A percentile compares a stretch with the other conserved stretches of the same genome.
These are phyloP conservation scores for Gymnopilus junonius DNA, from an alignment of 768 basidiomycete genomes.

Conservation along the genomic window DNA sequence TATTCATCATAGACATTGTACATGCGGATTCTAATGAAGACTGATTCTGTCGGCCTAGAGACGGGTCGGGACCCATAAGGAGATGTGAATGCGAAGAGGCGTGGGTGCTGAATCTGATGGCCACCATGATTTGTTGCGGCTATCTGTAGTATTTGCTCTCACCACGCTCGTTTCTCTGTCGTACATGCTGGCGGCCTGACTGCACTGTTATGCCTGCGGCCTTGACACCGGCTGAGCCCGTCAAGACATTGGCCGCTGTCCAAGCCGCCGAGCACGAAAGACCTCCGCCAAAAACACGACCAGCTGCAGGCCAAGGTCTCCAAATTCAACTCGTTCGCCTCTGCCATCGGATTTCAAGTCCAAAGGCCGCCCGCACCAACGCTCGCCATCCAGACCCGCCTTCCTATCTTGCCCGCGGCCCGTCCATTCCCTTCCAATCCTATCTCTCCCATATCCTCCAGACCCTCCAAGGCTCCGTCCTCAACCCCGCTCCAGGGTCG, in stretches of 20 bases:
- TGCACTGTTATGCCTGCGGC: constrained; percentile 37
- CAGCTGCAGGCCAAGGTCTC: constrained; percentile 36
- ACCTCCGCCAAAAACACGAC: constrained; percentile 31
- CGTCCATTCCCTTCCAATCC: constrained; percentile 17
- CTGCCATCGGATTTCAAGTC: constrained; percentile 65
- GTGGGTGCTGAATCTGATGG: constrained; percentile 26
- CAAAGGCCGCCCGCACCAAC: constrained; percentile 56
- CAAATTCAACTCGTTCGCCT: constrained; percentile 56
- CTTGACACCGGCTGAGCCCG: constrained; percentile 32
- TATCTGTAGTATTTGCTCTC: neutral
- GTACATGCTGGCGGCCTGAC: constrained; percentile 7
- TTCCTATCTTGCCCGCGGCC: constrained; percentile 15
- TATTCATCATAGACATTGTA: neutral
- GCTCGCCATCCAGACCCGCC: constrained; percentile 56
- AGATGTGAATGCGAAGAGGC: constrained; percentile 11
- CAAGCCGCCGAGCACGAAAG: constrained; percentile 34
- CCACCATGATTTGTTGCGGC: constrained; percentile 16
- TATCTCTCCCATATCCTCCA: constrained; percentile 24
- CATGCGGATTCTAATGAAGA: neutral
- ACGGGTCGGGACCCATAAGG: constrained; percentile 12
- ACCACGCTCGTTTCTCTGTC: constrained; percentile 21
- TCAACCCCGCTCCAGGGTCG: constrained; percentile 59
- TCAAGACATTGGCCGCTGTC: constrained; percentile 49
- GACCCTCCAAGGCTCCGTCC: constrained; percentile 59
- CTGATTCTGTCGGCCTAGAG: constrained; percentile 2